phyloP scores from a whole-genome alignment of 2,329 filamentous ascomycete genomes.

The Mollisia scopiformis region DNA sequence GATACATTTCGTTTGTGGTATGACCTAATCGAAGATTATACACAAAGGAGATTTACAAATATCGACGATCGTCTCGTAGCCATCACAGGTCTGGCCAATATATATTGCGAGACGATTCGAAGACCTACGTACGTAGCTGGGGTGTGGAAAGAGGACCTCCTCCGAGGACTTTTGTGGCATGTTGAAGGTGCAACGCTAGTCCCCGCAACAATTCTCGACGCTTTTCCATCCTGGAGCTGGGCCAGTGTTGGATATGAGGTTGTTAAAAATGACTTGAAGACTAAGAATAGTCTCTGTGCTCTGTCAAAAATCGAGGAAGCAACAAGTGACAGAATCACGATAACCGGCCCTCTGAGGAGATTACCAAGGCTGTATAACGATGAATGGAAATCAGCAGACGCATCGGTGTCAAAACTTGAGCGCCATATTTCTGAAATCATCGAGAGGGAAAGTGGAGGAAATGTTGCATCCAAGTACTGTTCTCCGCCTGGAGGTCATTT shows the following conservation, averaged over 20 bases:
- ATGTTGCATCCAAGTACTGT: slow-evolving; percentile 16
- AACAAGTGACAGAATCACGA: slow-evolving; percentile 16
- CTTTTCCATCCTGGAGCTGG: slow-evolving; percentile 21
- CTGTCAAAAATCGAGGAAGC: slow-evolving; percentile 18
- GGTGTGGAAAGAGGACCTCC: slow-evolving; percentile 20
- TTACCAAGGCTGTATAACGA: slow-evolving; percentile 19
- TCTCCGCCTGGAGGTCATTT: slow-evolving; percentile 20
- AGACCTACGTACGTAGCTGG: slow-evolving; percentile 18
- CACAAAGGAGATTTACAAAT: slow-evolving; percentile 15
- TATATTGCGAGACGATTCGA: slow-evolving; percentile 19
- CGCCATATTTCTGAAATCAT: slow-evolving; percentile 20
- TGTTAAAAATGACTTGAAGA: slow-evolving; percentile 16
- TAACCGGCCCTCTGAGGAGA: slow-evolving; percentile 18
- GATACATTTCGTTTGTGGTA: slow-evolving; percentile 21
- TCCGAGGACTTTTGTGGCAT: slow-evolving; percentile 20
- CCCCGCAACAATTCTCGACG: slow-evolving; percentile 8
- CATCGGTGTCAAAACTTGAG: slow-evolving; percentile 20
- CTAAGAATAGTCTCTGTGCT: slow-evolving; percentile 13
- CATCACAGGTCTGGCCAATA: slow-evolving; percentile 18
- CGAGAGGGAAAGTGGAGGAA: slow-evolving; percentile 17
- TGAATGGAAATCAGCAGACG: slow-evolving; percentile 16
- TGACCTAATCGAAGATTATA: slow-evolving; percentile 21
- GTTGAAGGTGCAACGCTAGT: slow-evolving; percentile 14
- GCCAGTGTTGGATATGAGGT: slow-evolving; percentile 18
- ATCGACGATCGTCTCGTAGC: slow-evolving; percentile 20